Conservation (phyloP, 2,329 filamentous ascomycete genomes). For the Cladobotryum mycophilum region DNA sequence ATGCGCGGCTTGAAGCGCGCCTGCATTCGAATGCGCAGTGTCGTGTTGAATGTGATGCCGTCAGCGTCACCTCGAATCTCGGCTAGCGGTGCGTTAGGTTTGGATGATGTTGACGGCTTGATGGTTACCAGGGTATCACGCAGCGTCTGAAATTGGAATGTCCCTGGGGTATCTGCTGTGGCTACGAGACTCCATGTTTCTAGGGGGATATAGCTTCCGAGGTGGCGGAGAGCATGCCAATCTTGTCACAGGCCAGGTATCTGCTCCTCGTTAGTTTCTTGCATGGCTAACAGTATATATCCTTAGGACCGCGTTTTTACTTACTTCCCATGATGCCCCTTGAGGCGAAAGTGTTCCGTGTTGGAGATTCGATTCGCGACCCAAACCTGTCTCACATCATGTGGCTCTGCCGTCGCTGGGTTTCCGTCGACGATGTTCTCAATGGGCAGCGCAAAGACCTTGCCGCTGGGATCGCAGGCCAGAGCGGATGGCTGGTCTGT, state of each 20-base stretch:
- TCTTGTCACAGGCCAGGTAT: constrained; percentile 80
- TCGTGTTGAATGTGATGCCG: constrained; percentile 60
- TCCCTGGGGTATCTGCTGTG: constrained; percentile 58
- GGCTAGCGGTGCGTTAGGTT: constrained; percentile 39
- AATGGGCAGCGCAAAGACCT: constrained; percentile 73
- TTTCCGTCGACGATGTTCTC: constrained; percentile 87
- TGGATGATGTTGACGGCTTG: constrained; percentile 46
- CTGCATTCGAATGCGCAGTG: constrained; percentile 84
- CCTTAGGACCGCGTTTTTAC: constrained; percentile 13
- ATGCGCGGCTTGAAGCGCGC: constrained; percentile 84
- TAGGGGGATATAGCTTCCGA: constrained; percentile 74
- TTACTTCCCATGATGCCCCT: constrained; percentile 80
- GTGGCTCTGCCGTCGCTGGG: constrained; percentile 80
- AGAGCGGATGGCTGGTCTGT: constrained; percentile 67
- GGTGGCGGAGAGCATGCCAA: constrained; percentile 68
- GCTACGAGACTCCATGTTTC: constrained; percentile 72
- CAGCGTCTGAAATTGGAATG: constrained; percentile 69
- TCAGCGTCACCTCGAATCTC: constrained; percentile 74
- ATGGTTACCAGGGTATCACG: constrained; percentile 64
- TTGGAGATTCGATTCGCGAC: constrained; percentile 78
- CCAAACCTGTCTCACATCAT: constrained; percentile 95
- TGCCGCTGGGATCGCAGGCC: constrained; percentile 79
- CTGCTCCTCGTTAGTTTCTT: constrained; percentile 35
- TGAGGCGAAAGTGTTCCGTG: constrained; percentile 76
- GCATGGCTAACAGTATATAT: constrained; percentile 4